These are phyloP conservation scores for Dysphania ambrosioides DNA, from an alignment of 148 eudicot genomes.

Conservation along the genomic window DNA sequence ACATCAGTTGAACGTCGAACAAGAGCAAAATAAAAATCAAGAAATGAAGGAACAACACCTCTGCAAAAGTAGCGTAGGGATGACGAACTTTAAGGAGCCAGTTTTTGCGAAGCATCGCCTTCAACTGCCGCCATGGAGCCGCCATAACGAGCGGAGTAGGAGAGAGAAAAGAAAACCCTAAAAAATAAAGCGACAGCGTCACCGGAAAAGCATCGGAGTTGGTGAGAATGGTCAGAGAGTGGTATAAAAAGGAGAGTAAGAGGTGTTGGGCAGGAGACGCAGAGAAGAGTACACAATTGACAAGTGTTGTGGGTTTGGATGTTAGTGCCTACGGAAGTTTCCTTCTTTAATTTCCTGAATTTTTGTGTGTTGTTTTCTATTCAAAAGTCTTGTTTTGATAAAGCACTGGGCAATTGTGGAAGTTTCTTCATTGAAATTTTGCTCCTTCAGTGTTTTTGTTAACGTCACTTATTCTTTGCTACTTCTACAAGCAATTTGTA, in stretches of 20 bases:
- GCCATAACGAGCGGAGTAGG: slow-evolving; percentile 31
- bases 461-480: not conserved
- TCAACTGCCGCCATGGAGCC: slow-evolving; percentile 58
- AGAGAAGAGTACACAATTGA: slow-evolving; percentile 18
- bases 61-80: slow-evolving; percentile 75
- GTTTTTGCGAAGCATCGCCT: slow-evolving; percentile 91
- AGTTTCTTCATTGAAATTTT: not conserved
- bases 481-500: not conserved
- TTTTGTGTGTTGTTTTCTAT: not conserved
- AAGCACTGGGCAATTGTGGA: no score
- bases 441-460: not conserved
- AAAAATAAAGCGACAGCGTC: not conserved
- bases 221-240: not conserved
- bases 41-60: slow-evolving; percentile 32
- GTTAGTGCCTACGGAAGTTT: not conserved
- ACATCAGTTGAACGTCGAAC: not conserved
- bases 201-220: slow-evolving; percentile 11
- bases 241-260: not conserved
- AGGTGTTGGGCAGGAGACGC: slow-evolving; percentile 18
- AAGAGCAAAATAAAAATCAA: not conserved
- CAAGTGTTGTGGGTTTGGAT: not conserved
- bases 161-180: slow-evolving; percentile 19
- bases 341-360: not conserved
- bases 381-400: no score
- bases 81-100: slow-evolving; percentile 92